These are phyloP conservation scores for Cladophialophora yegresii DNA, from an alignment of 2,329 filamentous ascomycete genomes.

Conservation along the genomic window DNA sequence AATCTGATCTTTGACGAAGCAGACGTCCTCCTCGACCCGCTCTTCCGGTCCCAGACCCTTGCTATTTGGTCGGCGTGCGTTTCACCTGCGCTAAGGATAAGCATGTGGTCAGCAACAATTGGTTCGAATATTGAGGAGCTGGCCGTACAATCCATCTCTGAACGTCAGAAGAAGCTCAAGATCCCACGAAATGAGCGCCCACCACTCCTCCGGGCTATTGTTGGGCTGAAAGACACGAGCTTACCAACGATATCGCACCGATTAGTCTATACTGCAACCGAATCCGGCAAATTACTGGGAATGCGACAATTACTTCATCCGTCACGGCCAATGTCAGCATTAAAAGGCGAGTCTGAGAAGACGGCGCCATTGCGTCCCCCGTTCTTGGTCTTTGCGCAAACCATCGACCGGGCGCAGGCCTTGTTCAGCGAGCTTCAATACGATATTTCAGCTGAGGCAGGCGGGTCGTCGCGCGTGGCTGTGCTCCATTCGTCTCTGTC, in stretches of 20 bases:
- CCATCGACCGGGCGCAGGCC: conserved; percentile 84
- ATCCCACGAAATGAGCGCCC: conserved; percentile 40
- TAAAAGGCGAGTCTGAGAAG: conserved; percentile 50
- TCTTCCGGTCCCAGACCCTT: conserved; percentile 87
- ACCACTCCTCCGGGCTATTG: conserved; percentile 77
- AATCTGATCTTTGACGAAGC: conserved; percentile 88
- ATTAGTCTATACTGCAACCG: conserved; percentile 86
- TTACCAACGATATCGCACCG: conserved; percentile 90
- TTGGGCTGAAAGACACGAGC: conserved; percentile 94
- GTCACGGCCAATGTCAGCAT: conserved; percentile 48
- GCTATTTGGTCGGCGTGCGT: conserved; percentile 79
- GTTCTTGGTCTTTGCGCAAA: conserved; percentile 95
- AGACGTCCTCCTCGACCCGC: conserved; percentile 85
- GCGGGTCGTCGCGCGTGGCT: conserved; percentile 79
- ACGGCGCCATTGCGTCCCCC: conserved; percentile 70
- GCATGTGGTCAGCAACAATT: conserved; percentile 97
- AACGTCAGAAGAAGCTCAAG: conserved; percentile 51
- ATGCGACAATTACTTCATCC: conserved; percentile 87
- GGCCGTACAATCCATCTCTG: conserved; percentile 66
- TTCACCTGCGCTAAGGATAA: conserved; percentile 68
- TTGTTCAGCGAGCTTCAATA: conserved; percentile 88
- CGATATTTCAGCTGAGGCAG: conserved; percentile 86
- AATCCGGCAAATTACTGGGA: conserved; percentile 89
- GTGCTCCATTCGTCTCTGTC: conserved; percentile 86
- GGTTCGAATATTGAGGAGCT: conserved; percentile 86